Percentiles rank a stretch among this genome's conserved stretches.
Conservation (phyloP, 2,329 filamentous ascomycete genomes). For the Penicillium fuscoglaucum region DNA sequence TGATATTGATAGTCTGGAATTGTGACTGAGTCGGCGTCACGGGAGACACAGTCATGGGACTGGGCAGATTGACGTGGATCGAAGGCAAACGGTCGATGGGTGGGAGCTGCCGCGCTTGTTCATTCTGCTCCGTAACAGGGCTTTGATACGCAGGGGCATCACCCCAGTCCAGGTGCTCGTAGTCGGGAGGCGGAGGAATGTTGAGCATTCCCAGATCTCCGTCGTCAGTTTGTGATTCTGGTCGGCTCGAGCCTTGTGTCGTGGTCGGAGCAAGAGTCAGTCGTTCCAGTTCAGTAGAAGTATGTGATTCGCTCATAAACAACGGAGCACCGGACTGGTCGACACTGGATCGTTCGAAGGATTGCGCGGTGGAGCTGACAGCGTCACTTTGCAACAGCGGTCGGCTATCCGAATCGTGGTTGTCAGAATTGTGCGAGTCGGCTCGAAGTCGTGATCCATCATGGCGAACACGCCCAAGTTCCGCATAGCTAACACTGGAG, state of each 20-base stretch:
- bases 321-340: constrained; percentile 40
- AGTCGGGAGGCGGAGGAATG: constrained; percentile 43
- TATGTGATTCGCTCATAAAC: constrained; percentile 34
- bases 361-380: constrained; percentile 30
- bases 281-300: constrained; percentile 31
- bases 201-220: constrained; percentile 40
- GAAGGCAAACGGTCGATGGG: constrained; percentile 30
- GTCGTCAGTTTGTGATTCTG: constrained; percentile 30
- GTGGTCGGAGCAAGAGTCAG: constrained; percentile 28
- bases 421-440: constrained; percentile 43
- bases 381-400: constrained; percentile 45
- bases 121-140: constrained; percentile 21
- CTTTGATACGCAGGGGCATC: constrained; percentile 46
- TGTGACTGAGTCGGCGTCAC: constrained; percentile 24
- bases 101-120: constrained; percentile 19
- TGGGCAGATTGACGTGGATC: constrained; percentile 35
- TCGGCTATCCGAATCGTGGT: constrained; percentile 50
- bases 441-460: constrained; percentile 51
- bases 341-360: constrained; percentile 25
- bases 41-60: constrained; percentile 28
- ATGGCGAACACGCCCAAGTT: constrained; percentile 50
- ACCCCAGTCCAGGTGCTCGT: constrained; percentile 46
- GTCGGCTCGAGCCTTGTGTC: constrained; percentile 26
- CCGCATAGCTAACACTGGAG: constrained; percentile 51
- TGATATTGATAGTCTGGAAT: constrained; percentile 4